These are phyloP conservation scores for Phytophthora constricta DNA, from an alignment of 352 stramenopile species.

Conservation along the genomic window DNA sequence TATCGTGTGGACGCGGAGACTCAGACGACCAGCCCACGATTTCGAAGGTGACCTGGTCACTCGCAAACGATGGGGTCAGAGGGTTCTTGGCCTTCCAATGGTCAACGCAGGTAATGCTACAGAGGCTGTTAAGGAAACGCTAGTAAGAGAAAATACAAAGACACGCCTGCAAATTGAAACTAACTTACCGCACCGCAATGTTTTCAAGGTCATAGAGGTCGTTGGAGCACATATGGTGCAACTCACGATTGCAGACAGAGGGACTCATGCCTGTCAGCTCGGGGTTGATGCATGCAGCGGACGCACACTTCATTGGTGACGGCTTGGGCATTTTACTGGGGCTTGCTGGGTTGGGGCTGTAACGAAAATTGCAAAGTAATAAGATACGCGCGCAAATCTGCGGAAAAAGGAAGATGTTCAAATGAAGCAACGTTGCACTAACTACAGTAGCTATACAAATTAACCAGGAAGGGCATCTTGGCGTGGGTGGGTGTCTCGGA, in stretches of 20 bases:
- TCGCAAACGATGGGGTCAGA: neutral
- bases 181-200: neutral
- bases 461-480: too few relatives aligned
- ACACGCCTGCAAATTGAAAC: too few relatives aligned
- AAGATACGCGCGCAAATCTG: too few relatives aligned
- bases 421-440: too few relatives aligned
- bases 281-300: neutral
- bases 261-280: neutral
- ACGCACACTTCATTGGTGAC: neutral
- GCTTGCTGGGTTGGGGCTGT: neutral
- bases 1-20: neutral
- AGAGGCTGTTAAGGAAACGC: neutral
- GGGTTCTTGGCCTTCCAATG: neutral
- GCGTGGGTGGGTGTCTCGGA: too few relatives aligned
- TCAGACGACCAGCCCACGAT: neutral
- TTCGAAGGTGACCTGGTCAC: neutral
- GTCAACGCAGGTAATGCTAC: neutral
- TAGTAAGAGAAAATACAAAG: neutral
- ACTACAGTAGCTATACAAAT: too few relatives aligned
- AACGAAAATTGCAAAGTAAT: too few relatives aligned
- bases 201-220: neutral
- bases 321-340: neutral
- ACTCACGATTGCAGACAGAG: neutral
- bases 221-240: neutral
- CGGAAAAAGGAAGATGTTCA: too few relatives aligned